These are phyloP conservation scores for Suillus bovinus DNA, from an alignment of 768 basidiomycete species.

Conservation along the genomic window DNA sequence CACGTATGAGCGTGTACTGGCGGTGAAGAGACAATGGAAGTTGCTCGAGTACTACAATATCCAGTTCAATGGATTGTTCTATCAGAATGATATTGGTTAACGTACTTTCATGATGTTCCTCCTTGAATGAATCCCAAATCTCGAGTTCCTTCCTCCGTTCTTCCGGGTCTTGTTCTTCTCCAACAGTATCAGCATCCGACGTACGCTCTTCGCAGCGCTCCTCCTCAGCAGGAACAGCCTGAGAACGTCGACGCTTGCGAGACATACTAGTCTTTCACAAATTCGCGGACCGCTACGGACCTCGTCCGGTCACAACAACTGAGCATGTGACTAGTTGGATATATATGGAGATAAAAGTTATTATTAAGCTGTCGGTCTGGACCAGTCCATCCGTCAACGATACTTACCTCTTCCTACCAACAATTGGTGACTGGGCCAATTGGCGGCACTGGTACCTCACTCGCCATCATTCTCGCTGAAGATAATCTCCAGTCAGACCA, in stretches of 20 bases:
- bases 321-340: not conserved
- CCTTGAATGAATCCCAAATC: conserved; percentile 74
- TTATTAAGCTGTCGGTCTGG: too few species aligned
- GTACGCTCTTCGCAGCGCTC: conserved; percentile 16
- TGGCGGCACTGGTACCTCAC: not conserved
- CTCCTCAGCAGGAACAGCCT: conserved; percentile 35
- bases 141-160: conserved; percentile 55
- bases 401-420: not conserved
- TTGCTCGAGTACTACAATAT: conserved; percentile 66
- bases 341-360: too few species aligned
- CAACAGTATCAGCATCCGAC: conserved; percentile 12
- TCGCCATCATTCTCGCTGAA: not conserved
- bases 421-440: not conserved
- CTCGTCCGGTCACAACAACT: not conserved
- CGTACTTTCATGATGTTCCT: conserved; percentile 79
- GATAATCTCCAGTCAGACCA: not conserved
- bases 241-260: conserved; percentile 52
- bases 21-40: conserved; percentile 74
- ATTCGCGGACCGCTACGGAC: conserved; percentile 1
- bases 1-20: conserved; percentile 66
- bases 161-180: conserved; percentile 17
- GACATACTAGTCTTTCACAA: conserved; percentile 13
- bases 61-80: conserved; percentile 4
- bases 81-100: not conserved
- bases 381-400: too few species aligned